A percentile compares a stretch with the other conserved stretches of the same genome.
Evolutionary conservation across 2,329 filamentous ascomycete genomes (phyloP).

Genomic region (Didymellaceae sp.): DNA sequence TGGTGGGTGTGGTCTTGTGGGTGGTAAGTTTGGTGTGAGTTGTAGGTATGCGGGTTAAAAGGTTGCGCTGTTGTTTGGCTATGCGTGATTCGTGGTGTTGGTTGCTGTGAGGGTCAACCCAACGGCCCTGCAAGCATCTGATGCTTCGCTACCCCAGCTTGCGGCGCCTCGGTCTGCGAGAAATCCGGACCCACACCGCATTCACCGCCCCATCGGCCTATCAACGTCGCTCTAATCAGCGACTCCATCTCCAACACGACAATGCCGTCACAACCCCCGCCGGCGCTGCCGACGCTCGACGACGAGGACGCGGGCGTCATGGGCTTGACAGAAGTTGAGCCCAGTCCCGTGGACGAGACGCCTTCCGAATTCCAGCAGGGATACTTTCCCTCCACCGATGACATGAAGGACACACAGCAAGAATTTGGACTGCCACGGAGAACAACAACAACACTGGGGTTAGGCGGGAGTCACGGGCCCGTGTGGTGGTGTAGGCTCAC

Average conservation of each 20-base stretch:
- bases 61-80: not conserved
- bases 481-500: conserved; percentile 73
- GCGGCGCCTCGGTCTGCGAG: conserved; percentile 3
- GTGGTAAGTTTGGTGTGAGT: conserved; percentile 36
- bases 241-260: conserved; percentile 17
- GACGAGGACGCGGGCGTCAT: conserved; percentile 59
- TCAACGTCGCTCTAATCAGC: conserved; percentile 43
- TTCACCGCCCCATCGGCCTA: conserved; percentile 24
- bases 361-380: conserved; percentile 57
- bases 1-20: too few species aligned
- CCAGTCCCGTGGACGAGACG: conserved; percentile 74
- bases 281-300: conserved; percentile 4
- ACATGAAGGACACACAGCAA: conserved; percentile 12
- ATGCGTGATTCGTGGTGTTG: not conserved
- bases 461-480: conserved; percentile 69
- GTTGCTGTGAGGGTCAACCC: not conserved
- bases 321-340: conserved; percentile 79
- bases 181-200: conserved; percentile 11
- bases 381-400: conserved; percentile 48
- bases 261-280: conserved; percentile 11
- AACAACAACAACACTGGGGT: conserved; percentile 45
- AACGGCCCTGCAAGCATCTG: too few species aligned
- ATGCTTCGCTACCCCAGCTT: not conserved
- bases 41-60: not conserved
- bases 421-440: conserved; percentile 5